Percentiles rank a stretch among this genome's conserved stretches.
Evolutionary conservation across 2,329 filamentous ascomycete species (phyloP).

Genomic region (Ceratocystiopsis minuta): DNA sequence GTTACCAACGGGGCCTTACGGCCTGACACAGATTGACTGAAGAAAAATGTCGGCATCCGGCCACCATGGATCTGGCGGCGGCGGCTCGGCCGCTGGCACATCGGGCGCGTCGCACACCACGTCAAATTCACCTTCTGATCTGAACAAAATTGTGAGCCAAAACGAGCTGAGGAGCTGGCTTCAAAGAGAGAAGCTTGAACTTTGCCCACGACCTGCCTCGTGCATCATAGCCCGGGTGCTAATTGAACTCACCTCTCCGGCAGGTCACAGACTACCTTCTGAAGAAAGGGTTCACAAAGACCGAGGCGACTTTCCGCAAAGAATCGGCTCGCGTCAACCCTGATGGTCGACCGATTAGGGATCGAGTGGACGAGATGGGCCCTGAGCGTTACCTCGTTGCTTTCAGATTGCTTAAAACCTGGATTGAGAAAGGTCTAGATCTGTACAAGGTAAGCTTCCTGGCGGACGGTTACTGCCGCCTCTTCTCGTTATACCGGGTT

Average conservation of each 20-base stretch:
- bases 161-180: too few species aligned
- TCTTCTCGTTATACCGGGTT: background rate
- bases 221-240: too few species aligned
- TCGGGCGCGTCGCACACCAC: constrained; percentile 11
- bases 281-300: constrained; percentile 86
- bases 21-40: too few species aligned
- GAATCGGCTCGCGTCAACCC: constrained; percentile 73
- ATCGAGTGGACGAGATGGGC: constrained; percentile 47
- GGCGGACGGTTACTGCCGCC: constrained; percentile 5
- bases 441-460: constrained; percentile 57
- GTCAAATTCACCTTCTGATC: constrained; percentile 45
- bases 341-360: constrained; percentile 57
- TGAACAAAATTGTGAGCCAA: constrained; percentile 68
- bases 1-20: too few species aligned
- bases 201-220: too few species aligned
- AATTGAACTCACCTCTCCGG: too few species aligned
- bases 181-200: background rate
- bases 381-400: constrained; percentile 62
- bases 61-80: constrained; percentile 8
- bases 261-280: constrained; percentile 82
- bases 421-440: constrained; percentile 83
- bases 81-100: constrained; percentile 8
- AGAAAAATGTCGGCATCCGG: constrained; percentile 6
- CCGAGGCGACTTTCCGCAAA: constrained; percentile 79
- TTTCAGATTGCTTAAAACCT: constrained; percentile 56